These are phyloP conservation scores for Sporothrix sp. DNA, from an alignment of 2,329 filamentous ascomycete species.

Conservation along the genomic window DNA sequence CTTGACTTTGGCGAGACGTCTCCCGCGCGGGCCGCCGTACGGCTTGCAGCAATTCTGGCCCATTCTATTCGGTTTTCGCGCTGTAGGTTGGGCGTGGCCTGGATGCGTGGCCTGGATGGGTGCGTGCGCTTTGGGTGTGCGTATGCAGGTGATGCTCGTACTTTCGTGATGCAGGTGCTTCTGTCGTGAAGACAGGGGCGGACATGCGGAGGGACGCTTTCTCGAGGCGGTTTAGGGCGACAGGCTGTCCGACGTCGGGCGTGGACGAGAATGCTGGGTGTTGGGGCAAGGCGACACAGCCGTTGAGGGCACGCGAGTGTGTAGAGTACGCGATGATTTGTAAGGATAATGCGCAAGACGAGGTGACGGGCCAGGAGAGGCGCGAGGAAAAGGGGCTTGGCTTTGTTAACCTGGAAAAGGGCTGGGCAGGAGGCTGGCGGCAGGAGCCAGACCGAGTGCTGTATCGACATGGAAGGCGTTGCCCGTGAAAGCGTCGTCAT, in stretches of 20 bases:
- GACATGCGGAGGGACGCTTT: not conserved
- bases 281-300: not conserved
- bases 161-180: too few species aligned
- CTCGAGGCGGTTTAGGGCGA: not conserved
- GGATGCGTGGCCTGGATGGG: too few species aligned
- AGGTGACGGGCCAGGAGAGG: not conserved
- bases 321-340: slow-evolving; percentile 1
- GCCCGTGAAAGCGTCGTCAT: too few species aligned
- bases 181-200: too few species aligned
- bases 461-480: too few species aligned
- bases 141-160: too few species aligned
- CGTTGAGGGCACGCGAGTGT: not conserved
- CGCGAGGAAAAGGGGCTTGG: too few species aligned
- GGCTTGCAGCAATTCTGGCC: slow-evolving; percentile 4
- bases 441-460: too few species aligned
- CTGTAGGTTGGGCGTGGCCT: not conserved
- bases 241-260: not conserved
- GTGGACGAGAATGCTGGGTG: not conserved
- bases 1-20: not conserved
- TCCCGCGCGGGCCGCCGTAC: not conserved
- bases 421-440: too few species aligned
- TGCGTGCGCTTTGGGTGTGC: too few species aligned
- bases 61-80: not conserved
- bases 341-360: not conserved
- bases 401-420: too few species aligned